Conservation (phyloP, 768 basidiomycete genomes). For the Calocera cornea region DNA sequence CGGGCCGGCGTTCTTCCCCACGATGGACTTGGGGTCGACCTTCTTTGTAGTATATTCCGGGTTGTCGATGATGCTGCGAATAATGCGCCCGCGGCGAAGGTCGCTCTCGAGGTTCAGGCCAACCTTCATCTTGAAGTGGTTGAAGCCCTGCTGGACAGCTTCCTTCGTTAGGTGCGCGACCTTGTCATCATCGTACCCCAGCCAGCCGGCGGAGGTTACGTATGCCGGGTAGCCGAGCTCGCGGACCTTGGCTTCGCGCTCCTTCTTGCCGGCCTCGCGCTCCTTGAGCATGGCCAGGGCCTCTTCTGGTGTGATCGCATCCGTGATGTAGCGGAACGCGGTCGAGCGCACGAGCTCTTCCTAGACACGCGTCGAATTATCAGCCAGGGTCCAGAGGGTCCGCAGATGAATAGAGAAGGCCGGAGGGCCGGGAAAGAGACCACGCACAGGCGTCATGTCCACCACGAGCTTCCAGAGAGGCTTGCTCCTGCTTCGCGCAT, state of each 20-base stretch:
- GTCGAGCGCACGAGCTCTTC: conserved; percentile 15
- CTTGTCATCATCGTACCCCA: conserved; percentile 31
- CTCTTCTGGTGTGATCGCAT: conserved; percentile 32
- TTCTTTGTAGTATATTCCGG: conserved; percentile 25
- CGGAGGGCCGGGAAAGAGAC: not conserved
- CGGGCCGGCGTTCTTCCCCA: conserved; percentile 32
- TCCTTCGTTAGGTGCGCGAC: conserved; percentile 28
- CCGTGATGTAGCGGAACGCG: conserved; percentile 28
- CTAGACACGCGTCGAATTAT: not conserved
- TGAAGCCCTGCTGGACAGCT: conserved; percentile 31
- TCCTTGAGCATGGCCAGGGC: conserved; percentile 29
- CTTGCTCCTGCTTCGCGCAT: conserved; percentile 11
- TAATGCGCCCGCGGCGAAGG: conserved; percentile 28
- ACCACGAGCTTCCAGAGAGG: conserved; percentile 17
- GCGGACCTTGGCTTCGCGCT: conserved; percentile 27
- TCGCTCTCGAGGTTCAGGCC: conserved; percentile 32
- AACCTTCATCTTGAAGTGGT: conserved; percentile 38
- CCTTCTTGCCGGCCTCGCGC: conserved; percentile 28
- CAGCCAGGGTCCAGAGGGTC: not conserved
- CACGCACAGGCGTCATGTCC: conserved; percentile 15
- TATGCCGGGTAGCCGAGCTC: conserved; percentile 13
- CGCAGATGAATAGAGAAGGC: no score
- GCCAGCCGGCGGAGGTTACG: conserved; percentile 12
- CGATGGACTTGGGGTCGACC: conserved; percentile 22
- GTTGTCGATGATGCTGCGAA: conserved; percentile 33